Evolutionary conservation across 768 basidiomycete species (phyloP).

Genomic region (Lactarius sanguifluus): DNA sequence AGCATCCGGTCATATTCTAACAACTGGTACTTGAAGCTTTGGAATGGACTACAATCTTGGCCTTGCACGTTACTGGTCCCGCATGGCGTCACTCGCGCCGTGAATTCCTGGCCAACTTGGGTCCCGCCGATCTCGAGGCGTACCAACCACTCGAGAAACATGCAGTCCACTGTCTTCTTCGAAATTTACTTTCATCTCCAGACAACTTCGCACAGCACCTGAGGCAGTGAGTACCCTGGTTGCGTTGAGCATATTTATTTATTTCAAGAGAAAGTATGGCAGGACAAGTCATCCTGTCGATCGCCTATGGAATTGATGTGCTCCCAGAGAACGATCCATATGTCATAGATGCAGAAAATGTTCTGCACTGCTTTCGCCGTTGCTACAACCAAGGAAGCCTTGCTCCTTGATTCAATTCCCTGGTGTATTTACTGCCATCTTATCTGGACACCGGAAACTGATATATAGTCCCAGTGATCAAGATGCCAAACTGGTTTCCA

Average conservation of each 20-base stretch:
- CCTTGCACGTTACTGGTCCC: background rate
- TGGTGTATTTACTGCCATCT: background rate
- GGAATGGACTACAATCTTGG: background rate
- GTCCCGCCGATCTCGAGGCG: background rate
- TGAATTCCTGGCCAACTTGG: background rate
- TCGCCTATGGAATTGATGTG: background rate
- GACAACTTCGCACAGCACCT: background rate
- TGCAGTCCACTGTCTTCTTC: background rate
- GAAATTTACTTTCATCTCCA: background rate
- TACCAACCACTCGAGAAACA: background rate
- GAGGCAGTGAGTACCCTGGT: background rate
- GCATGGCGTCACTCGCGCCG: background rate
- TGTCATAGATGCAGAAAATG: background rate
- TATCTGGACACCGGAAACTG: background rate
- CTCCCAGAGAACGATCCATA: background rate
- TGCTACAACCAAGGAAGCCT: background rate
- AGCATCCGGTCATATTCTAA: background rate
- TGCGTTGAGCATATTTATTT: too few species aligned
- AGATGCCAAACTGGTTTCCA: background rate
- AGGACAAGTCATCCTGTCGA: background rate
- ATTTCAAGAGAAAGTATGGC: background rate
- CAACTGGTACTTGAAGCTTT: background rate
- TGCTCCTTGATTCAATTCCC: background rate
- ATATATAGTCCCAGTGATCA: background rate
- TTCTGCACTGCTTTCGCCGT: background rate